phyloP scores from a whole-genome alignment of 2,329 filamentous ascomycete species.

The Berkeleyomyces basicola region DNA sequence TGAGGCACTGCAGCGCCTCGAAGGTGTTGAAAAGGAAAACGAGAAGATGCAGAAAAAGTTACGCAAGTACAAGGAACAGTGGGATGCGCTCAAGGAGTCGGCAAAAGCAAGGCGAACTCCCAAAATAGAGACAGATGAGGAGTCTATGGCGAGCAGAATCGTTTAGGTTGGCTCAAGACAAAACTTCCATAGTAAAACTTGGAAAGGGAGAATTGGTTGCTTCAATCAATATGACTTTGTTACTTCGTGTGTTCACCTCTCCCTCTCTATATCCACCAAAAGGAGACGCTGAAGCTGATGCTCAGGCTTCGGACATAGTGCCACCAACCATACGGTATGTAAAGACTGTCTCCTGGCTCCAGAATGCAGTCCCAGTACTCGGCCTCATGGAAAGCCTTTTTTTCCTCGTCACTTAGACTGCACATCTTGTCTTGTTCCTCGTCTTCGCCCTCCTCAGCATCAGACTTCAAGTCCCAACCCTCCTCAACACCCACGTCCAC shows the following conservation, averaged over 20 bases:
- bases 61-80: slow-evolving; percentile 41
- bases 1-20: slow-evolving; percentile 40
- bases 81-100: slow-evolving; percentile 44
- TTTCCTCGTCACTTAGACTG: slow-evolving; percentile 15
- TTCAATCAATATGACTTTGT: background rate
- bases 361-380: slow-evolving; percentile 64
- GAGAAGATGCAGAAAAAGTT: slow-evolving; percentile 38
- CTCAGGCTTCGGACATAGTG: slow-evolving; percentile 82
- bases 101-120: slow-evolving; percentile 34
- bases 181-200: background rate
- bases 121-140: slow-evolving; percentile 3
- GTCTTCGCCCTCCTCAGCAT: slow-evolving; percentile 15
- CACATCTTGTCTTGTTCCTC: slow-evolving; percentile 23
- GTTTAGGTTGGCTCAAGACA: background rate
- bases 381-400: slow-evolving; percentile 36
- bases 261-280: slow-evolving; percentile 62
- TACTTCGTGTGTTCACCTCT: background rate
- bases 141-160: slow-evolving; percentile 5
- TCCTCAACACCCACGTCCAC: slow-evolving; percentile 60
- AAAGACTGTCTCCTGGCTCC: slow-evolving; percentile 65
- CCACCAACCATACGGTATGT: slow-evolving; percentile 94
- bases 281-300: slow-evolving; percentile 85
- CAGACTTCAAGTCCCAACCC: slow-evolving; percentile 32
- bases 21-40: slow-evolving; percentile 47
- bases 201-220: background rate